A percentile compares a stretch with the other conserved stretches of the same genome.
These are phyloP conservation scores for Calonectria multiphialidica DNA, from an alignment of 2,329 filamentous ascomycete species.

Conservation along the genomic window DNA sequence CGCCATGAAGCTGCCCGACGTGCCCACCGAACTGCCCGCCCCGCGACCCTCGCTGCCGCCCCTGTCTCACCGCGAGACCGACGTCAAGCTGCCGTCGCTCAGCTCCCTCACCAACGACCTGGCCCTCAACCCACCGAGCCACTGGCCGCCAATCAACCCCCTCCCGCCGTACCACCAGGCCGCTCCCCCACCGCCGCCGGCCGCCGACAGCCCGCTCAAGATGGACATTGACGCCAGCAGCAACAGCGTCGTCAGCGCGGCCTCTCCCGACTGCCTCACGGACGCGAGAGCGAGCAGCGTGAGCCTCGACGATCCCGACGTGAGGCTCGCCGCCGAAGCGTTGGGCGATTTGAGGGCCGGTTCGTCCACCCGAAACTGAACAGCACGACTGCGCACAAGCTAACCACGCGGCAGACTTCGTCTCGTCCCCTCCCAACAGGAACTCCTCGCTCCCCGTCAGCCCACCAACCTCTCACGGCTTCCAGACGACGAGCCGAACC, in stretches of 20 bases:
- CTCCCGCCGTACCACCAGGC: slow-evolving; percentile 57
- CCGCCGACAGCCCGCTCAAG: slow-evolving; percentile 58
- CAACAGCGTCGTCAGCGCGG: slow-evolving; percentile 54
- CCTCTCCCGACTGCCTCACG: slow-evolving; percentile 60
- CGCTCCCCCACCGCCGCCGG: slow-evolving; percentile 42
- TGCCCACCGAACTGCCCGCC: slow-evolving; percentile 41
- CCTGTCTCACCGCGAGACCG: slow-evolving; percentile 40
- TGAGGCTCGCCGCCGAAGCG: slow-evolving; percentile 79
- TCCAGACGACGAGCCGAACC: slow-evolving; percentile 36
- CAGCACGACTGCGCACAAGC: slow-evolving; percentile 18
- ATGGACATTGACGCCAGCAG: slow-evolving; percentile 62
- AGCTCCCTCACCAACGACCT: slow-evolving; percentile 50
- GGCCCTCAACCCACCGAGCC: slow-evolving; percentile 36
- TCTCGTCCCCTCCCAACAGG: slow-evolving; percentile 70
- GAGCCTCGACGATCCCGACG: slow-evolving; percentile 75
- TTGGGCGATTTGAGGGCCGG: slow-evolving; percentile 80
- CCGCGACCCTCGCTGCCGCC: slow-evolving; percentile 39
- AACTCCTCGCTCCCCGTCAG: slow-evolving; percentile 56
- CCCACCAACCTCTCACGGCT: slow-evolving; percentile 50
- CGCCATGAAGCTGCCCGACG: slow-evolving; percentile 45
- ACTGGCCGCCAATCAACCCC: slow-evolving; percentile 64
- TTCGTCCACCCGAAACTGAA: slow-evolving; percentile 49
- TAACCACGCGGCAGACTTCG: slow-evolving; percentile 64
- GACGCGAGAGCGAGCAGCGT: slow-evolving; percentile 64
- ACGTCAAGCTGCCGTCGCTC: slow-evolving; percentile 50